Conservation (phyloP, 768 basidiomycete genomes). For the Mycena alexandri region DNA sequence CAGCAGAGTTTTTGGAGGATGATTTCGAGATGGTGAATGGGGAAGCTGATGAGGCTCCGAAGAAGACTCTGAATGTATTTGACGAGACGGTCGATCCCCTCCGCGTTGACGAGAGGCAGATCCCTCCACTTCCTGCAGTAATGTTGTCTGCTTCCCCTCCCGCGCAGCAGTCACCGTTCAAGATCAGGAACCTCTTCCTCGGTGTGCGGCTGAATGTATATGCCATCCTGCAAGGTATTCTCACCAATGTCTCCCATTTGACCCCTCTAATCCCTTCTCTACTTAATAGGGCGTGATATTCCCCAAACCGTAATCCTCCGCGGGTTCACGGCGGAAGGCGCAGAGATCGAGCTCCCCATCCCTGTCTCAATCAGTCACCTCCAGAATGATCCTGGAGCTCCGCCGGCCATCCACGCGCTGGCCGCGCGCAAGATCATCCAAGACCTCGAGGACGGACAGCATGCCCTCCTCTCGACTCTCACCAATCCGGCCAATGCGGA, state of each 20-base stretch:
- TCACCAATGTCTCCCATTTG: background rate
- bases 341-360: slow-evolving; percentile 33
- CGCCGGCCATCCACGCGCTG: slow-evolving; percentile 35
- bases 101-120: slow-evolving; percentile 2
- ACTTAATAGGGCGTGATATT: slow-evolving; percentile 30
- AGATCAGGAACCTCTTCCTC: slow-evolving; percentile 30
- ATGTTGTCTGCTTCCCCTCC: slow-evolving; percentile 13
- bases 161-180: slow-evolving; percentile 33
- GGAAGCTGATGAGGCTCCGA: background rate
- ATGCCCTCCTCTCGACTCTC: slow-evolving; percentile 14
- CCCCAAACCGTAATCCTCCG: slow-evolving; percentile 31
- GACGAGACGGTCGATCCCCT: slow-evolving; percentile 21
- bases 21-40: slow-evolving; percentile 38
- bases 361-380: slow-evolving; percentile 31
- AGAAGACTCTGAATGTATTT: slow-evolving; percentile 31
- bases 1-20: background rate
- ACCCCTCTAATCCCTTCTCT: background rate
- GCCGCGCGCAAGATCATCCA: slow-evolving; percentile 38
- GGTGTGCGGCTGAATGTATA: slow-evolving; percentile 25
- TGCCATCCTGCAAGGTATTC: slow-evolving; percentile 35
- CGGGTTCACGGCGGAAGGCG: slow-evolving; percentile 31
- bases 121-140: slow-evolving; percentile 24
- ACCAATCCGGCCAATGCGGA: slow-evolving; percentile 24
- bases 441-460: slow-evolving; percentile 36
- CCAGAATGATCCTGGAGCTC: slow-evolving; percentile 19